Conservation (phyloP, 352 stramenopile genomes). For the Phytophthora multivora region DNA sequence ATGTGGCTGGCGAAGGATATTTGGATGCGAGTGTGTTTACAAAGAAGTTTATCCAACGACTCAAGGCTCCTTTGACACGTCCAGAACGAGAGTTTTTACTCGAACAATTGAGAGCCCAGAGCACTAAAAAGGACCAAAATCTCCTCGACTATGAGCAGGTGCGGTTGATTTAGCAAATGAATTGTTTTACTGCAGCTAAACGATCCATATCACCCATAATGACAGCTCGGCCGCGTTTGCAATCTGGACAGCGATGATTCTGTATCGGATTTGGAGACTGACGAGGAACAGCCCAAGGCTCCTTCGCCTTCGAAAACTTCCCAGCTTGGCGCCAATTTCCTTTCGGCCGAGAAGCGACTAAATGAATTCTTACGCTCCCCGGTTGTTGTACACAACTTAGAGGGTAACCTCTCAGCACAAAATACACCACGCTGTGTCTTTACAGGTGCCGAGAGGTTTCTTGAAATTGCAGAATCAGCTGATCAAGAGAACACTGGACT, state of each 20-base stretch:
- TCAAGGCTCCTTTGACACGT: conserved; percentile 48
- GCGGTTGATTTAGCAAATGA: neutral
- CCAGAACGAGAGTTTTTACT: conserved; percentile 58
- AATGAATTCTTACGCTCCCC: conserved; percentile 41
- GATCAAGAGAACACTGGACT: conserved; percentile 42
- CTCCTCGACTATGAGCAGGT: conserved; percentile 63
- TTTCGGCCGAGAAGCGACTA: conserved; percentile 48
- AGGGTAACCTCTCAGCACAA: neutral
- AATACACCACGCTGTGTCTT: conserved; percentile 48
- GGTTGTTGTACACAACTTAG: neutral
- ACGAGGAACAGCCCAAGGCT: conserved; percentile 13
- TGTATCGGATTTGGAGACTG: conserved; percentile 35
- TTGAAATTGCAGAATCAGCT: conserved; percentile 48
- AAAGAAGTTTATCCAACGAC: conserved; percentile 41
- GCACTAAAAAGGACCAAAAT: conserved; percentile 7
- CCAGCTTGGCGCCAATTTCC: conserved; percentile 32
- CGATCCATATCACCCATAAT: neutral
- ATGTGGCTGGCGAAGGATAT: conserved; percentile 41
- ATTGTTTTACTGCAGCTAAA: neutral
- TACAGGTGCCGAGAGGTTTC: conserved; percentile 58
- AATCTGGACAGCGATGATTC: conserved; percentile 64
- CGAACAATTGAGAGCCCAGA: conserved; percentile 34
- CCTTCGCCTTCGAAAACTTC: conserved; percentile 18
- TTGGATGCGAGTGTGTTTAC: conserved; percentile 46
- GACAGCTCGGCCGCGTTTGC: conserved; percentile 40